phyloP scores from a whole-genome alignment of 805 yeast genomes.

The Monosporozyma servazzii region DNA sequence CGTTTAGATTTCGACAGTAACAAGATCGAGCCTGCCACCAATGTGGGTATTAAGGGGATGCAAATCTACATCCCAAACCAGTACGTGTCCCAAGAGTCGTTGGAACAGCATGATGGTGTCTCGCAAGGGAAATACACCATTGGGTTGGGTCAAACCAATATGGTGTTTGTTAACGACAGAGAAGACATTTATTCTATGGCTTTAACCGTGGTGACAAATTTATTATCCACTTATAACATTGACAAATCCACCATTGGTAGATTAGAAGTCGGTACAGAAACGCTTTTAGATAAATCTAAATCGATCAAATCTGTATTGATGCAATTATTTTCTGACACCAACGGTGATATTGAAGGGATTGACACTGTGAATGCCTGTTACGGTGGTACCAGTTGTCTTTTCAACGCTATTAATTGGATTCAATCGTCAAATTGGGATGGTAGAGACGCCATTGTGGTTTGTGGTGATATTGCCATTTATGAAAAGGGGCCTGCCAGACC shows the following conservation, averaged over 20 bases:
- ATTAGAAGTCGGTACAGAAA: conserved; percentile 97
- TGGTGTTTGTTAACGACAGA: conserved; percentile 95
- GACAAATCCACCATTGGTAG: conserved; percentile 81
- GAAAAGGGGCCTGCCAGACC: conserved; percentile 98
- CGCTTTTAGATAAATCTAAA: conserved; percentile 92
- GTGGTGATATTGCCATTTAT: conserved; percentile 97
- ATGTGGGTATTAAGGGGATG: conserved; percentile 94
- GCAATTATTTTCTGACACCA: conserved; percentile 70
- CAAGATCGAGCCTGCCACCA: conserved; percentile 44
- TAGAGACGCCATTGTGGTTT: conserved; percentile 90
- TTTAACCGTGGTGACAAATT: conserved; percentile 74
- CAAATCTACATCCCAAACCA: conserved; percentile 84
- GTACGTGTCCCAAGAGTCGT: conserved; percentile 77
- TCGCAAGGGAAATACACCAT: conserved; percentile 95
- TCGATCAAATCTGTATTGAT: conserved; percentile 91
- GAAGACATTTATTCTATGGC: conserved; percentile 93
- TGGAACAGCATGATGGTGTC: conserved; percentile 78
- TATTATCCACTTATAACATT: conserved; percentile 71
- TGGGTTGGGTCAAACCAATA: conserved; percentile 96
- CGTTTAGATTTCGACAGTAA: background rate
- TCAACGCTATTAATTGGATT: conserved; percentile 91
- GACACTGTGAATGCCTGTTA: conserved; percentile 96
- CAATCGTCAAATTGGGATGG: conserved; percentile 98
- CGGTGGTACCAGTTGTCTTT: conserved; percentile 94
- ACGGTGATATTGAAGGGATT: conserved; percentile 88